These are phyloP conservation scores for Boechera stricta DNA, from an alignment of 345 rosid species.

Conservation along the genomic window DNA sequence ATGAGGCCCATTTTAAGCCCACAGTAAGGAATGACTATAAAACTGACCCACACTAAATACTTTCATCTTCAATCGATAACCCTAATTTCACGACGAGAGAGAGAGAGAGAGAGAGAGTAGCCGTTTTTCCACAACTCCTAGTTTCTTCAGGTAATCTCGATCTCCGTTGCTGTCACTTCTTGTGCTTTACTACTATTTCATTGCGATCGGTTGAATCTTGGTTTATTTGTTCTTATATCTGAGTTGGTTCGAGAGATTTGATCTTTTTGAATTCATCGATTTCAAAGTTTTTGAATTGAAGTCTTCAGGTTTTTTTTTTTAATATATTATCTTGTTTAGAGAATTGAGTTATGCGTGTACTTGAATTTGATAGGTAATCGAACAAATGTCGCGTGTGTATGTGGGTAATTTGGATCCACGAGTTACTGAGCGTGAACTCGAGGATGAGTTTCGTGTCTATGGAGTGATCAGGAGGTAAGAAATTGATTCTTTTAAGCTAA, in stretches of 20 bases:
- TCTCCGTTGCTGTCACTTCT: neutral
- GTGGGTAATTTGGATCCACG: conserved; percentile 84
- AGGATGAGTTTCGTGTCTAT: conserved; percentile 70
- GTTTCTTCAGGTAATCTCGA: conserved; percentile 33
- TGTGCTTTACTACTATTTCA: too few species aligned
- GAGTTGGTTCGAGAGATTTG: neutral
- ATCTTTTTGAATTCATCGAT: neutral
- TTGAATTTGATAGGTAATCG: conserved; percentile 33
- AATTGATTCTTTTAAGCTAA: neutral
- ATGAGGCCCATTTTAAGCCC: conserved; percentile 6
- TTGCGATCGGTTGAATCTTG: too few species aligned
- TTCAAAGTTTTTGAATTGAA: neutral
- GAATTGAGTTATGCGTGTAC: neutral
- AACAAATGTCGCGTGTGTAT: conserved; percentile 74
- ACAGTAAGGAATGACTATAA: neutral
- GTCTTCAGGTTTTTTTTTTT: neutral
- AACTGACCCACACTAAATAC: conserved; percentile 1
- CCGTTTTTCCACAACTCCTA: conserved; percentile 11
- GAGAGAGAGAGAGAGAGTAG: conserved; percentile 11
- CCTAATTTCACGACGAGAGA: conserved; percentile 30
- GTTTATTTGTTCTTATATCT: neutral
- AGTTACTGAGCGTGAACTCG: conserved; percentile 77
- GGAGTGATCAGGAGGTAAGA: conserved; percentile 72
- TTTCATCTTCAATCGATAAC: conserved; percentile 21
- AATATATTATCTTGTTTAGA: neutral